These are phyloP conservation scores for Sanghuangporus weigelae DNA, from an alignment of 1,284 basidiomycete genomes.

Conservation along the genomic window DNA sequence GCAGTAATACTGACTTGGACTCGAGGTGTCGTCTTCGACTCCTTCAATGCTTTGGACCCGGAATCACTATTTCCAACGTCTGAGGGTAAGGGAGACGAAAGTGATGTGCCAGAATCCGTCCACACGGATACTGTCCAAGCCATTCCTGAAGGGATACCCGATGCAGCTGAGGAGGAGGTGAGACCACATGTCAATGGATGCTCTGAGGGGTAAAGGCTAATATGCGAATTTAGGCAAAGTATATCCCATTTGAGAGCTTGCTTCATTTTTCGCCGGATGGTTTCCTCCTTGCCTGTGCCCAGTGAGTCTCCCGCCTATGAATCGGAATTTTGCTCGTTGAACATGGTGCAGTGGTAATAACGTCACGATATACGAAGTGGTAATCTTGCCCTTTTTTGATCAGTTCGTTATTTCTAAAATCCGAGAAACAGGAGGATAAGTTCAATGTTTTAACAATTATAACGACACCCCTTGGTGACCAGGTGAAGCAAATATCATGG, in stretches of 20 bases:
- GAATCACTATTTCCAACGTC: too few relatives aligned
- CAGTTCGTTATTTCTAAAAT: background rate
- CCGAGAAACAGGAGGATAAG: background rate
- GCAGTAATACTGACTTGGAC: too few relatives aligned
- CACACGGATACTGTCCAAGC: too few relatives aligned
- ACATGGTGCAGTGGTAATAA: background rate
- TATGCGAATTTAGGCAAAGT: too few relatives aligned
- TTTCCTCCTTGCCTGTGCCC: background rate
- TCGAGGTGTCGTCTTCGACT: too few relatives aligned
- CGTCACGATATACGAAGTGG: background rate
- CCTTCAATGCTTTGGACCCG: too few relatives aligned
- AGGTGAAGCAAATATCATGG: slow-evolving; percentile 1
- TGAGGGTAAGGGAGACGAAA: too few relatives aligned
- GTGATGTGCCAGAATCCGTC: too few relatives aligned
- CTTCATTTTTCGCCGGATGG: background rate
- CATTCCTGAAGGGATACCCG: too few relatives aligned
- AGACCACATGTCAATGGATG: too few relatives aligned
- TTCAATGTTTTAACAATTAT: background rate
- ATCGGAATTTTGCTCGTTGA: background rate
- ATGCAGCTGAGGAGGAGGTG: too few relatives aligned
- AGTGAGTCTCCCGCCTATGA: background rate
- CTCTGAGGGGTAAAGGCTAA: too few relatives aligned
- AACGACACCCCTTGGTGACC: background rate
- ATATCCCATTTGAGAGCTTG: background rate
- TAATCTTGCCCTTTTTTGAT: background rate